Evolutionary conservation across 257 asterid genomes (phyloP).

Genomic region (Vinca minor): DNA sequence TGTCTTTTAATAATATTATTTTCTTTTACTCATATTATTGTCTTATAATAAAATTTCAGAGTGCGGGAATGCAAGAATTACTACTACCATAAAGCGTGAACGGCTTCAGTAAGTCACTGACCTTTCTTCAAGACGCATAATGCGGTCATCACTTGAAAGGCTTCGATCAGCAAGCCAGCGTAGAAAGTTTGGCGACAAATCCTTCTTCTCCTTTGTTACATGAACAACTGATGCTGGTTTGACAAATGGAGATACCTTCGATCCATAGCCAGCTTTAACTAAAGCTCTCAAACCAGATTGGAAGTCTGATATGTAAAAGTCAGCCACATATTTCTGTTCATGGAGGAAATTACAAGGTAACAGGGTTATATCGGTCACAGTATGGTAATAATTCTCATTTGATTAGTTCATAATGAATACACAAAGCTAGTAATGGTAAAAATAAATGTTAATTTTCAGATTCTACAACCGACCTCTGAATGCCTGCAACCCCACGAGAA

Average conservation of each 20-base stretch:
- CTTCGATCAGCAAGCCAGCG: conserved; percentile 47
- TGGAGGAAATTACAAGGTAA: conserved; percentile 1
- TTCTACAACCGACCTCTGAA: conserved; percentile 66
- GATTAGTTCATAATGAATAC: not conserved
- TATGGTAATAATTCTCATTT: not conserved
- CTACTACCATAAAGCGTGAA: not conserved
- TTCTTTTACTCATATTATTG: too few species aligned
- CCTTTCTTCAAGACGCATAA: conserved; percentile 58
- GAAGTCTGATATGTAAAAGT: conserved; percentile 53
- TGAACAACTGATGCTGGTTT: conserved; percentile 38
- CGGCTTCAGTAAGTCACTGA: conserved; percentile 11
- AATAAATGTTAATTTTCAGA: not conserved
- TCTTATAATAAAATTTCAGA: not conserved
- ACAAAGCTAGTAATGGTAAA: not conserved
- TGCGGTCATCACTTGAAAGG: conserved; percentile 49
- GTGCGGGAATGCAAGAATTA: not conserved
- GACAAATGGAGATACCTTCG: conserved; percentile 48
- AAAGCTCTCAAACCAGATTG: conserved; percentile 61
- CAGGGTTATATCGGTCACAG: not conserved
- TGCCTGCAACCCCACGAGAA: conserved; percentile 83
- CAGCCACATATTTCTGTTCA: conserved; percentile 48
- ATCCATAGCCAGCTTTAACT: conserved; percentile 59
- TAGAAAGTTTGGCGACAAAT: conserved; percentile 35
- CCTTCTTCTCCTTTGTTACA: conserved; percentile 33
- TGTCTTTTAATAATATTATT: too few species aligned